A percentile compares a stretch with the other conserved stretches of the same genome.
Conservation (phyloP, 345 rosid genomes). For the Orychophragmus violaceus region DNA sequence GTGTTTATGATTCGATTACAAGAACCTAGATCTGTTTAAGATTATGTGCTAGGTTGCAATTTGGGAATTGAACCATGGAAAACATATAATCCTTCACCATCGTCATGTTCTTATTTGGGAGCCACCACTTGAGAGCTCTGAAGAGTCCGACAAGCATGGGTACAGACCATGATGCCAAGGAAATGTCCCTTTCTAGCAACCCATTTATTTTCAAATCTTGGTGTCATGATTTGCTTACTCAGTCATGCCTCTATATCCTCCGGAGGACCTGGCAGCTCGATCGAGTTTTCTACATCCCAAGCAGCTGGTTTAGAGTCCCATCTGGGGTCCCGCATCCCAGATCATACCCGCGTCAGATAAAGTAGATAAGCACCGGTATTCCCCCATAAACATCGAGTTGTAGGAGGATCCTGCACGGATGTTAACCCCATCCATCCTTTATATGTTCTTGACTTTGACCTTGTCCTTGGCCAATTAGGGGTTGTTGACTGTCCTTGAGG, state of each 20-base stretch:
- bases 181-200: too few relatives aligned
- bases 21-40: too few relatives aligned
- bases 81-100: too few relatives aligned
- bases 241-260: too few relatives aligned
- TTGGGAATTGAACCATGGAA: too few relatives aligned
- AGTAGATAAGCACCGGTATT: constrained; percentile 67
- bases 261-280: too few relatives aligned
- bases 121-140: constrained; percentile 96
- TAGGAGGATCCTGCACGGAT: constrained; percentile 56
- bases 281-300: constrained; percentile 79
- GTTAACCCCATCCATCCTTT: constrained; percentile 84
- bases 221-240: too few relatives aligned
- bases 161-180: too few relatives aligned
- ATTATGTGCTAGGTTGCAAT: too few relatives aligned
- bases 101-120: constrained; percentile 85
- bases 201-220: too few relatives aligned
- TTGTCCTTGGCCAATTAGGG: constrained; percentile 95
- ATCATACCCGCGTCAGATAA: constrained; percentile 95
- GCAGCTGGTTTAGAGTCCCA: constrained; percentile 69
- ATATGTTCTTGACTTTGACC: constrained; percentile 85
- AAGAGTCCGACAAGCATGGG: constrained; percentile 90
- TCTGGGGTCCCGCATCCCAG: constrained; percentile 95
- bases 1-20: too few relatives aligned
- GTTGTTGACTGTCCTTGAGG: too few relatives aligned
- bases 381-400: constrained; percentile 71